Percentiles rank a stretch among this genome's conserved stretches.
phyloP scores from a whole-genome alignment of 257 asterid genomes.

The Oldenlandia corymbosa region DNA sequence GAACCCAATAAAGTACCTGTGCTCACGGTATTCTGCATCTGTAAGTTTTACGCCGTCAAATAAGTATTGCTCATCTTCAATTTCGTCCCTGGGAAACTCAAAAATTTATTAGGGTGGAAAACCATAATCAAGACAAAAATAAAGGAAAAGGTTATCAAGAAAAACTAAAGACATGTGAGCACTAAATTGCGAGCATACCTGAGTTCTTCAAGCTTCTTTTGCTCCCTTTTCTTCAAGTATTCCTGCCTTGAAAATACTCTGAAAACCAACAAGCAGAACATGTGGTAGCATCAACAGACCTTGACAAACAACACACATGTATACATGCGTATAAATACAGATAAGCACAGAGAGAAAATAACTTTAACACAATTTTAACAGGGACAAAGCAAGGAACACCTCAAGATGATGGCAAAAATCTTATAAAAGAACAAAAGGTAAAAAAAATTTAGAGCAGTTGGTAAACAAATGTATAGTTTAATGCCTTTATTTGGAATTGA shows the following conservation, averaged over 20 bases:
- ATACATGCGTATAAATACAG: not conserved
- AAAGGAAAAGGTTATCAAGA: not conserved
- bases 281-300: slow-evolving; percentile 1
- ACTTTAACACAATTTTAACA: no score
- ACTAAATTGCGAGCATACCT: slow-evolving; percentile 32
- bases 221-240: slow-evolving; percentile 91
- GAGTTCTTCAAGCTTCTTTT: slow-evolving; percentile 80
- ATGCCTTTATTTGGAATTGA: no score
- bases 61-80: slow-evolving; percentile 83
- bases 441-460: not conserved
- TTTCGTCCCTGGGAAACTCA: slow-evolving; percentile 58
- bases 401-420: no score
- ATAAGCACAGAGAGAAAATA: no score
- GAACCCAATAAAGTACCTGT: slow-evolving; percentile 35
- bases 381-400: no score
- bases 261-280: slow-evolving; percentile 18
- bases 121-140: slow-evolving; percentile 7
- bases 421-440: no score
- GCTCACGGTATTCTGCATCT: slow-evolving; percentile 61
- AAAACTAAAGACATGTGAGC: not conserved
- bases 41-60: slow-evolving; percentile 74
- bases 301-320: not conserved
- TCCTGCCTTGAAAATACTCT: slow-evolving; percentile 83
- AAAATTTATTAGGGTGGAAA: slow-evolving; percentile 13
- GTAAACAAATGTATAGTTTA: no score